Evolutionary conservation across 768 basidiomycete genomes (phyloP).

Genomic region (Phallus indusiatus): DNA sequence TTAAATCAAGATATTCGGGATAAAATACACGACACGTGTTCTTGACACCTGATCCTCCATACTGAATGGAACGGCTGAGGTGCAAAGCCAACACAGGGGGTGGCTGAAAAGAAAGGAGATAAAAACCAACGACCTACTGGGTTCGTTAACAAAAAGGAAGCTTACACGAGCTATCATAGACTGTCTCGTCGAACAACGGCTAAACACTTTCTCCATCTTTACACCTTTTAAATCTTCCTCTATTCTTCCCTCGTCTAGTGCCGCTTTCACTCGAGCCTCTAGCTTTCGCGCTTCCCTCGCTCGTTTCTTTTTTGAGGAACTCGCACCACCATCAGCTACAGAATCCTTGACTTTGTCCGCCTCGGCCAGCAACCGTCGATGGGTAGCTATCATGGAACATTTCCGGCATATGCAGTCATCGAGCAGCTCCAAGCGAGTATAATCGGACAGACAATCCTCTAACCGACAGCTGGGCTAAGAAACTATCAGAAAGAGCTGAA

Average conservation of each 20-base stretch:
- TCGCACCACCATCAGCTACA: constrained; percentile 32
- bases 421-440: constrained; percentile 80
- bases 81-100: constrained; percentile 83
- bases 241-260: constrained; percentile 64
- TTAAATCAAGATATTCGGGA: constrained; percentile 83
- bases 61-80: constrained; percentile 84
- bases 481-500: constrained; percentile 3
- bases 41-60: constrained; percentile 67
- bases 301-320: constrained; percentile 66
- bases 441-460: constrained; percentile 80
- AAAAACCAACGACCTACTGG: background rate
- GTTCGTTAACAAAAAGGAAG: constrained; percentile 1
- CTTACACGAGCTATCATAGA: constrained; percentile 85
- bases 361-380: constrained; percentile 52
- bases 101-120: constrained; percentile 38
- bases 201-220: constrained; percentile 66
- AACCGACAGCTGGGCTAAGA: constrained; percentile 56
- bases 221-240: constrained; percentile 81
- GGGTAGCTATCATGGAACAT: constrained; percentile 79
- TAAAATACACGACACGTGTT: constrained; percentile 76
- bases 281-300: constrained; percentile 62
- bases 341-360: constrained; percentile 45
- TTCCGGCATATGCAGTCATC: constrained; percentile 89
- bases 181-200: constrained; percentile 74
- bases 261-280: constrained; percentile 47